Evolutionary conservation across 306 rosid species (phyloP).

Genomic region (Cicer bijugum): DNA sequence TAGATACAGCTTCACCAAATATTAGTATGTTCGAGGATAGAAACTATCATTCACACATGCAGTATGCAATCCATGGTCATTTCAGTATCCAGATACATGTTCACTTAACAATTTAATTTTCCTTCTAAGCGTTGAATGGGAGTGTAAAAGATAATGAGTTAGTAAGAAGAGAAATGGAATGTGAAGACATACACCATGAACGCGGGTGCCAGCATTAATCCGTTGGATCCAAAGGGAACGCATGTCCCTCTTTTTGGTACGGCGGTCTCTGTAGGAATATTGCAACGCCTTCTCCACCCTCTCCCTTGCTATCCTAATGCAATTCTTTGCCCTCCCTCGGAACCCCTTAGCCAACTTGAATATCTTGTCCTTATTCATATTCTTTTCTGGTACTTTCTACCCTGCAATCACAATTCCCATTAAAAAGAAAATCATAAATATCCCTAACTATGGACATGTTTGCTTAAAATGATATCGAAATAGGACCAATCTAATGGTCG

Average conservation of each 20-base stretch:
- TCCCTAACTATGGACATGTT: background rate
- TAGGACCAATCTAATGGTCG: background rate
- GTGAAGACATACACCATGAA: constrained; percentile 70
- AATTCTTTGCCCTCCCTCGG: constrained; percentile 96
- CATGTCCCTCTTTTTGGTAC: constrained; percentile 95
- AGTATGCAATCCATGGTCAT: background rate
- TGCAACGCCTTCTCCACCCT: constrained; percentile 98
- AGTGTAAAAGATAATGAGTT: background rate
- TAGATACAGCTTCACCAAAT: background rate
- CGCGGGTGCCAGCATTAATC: constrained; percentile 93
- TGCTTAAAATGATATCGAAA: background rate
- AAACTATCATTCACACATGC: background rate
- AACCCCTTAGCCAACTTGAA: constrained; percentile 95
- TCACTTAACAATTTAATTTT: constrained; percentile 20
- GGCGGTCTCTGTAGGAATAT: constrained; percentile 95
- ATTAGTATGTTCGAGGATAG: constrained; percentile 7
- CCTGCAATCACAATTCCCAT: constrained; percentile 29
- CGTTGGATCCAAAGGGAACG: constrained; percentile 94
- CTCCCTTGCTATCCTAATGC: constrained; percentile 95
- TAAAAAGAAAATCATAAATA: background rate
- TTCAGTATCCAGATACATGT: constrained; percentile 19
- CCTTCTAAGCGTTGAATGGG: constrained; percentile 25
- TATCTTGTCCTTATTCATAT: constrained; percentile 81
- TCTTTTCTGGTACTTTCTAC: constrained; percentile 31
- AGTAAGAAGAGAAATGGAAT: constrained; percentile 3